Base-by-base conservation (phyloP, 306 rosid genomes). In the Acacia melanoxylon region DNA sequence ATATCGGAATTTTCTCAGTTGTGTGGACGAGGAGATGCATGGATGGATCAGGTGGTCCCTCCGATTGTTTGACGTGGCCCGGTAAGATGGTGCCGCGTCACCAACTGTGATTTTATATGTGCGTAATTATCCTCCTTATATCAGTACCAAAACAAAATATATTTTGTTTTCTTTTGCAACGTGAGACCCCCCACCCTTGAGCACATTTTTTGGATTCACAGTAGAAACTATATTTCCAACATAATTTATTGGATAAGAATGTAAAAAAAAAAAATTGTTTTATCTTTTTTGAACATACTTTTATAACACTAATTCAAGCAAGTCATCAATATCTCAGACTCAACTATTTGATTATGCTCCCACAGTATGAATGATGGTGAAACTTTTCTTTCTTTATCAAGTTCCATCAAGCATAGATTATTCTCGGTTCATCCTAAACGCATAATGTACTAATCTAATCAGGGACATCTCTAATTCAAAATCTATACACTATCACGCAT, bases 31-130 rank as follows among this genome's bases (percentile, higher is more conserved):
- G 69, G 68, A 52, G 77, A 29, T 20, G 41, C 22, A 73, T 29
- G 31, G 5, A 48, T 51, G 83, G 86, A 76, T 75, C 63, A 75
- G 80, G 82, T 5, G 44, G 77, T 58, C 29, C 41, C n/a, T 13
- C 4, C 19, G 0, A 12, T 10, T 8, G 73, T 40, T 10, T 13
- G 40, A 62, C 40, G 54, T 69, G 74, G 54, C 52, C 74, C 74
- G 42, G 22, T 69, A 10, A 10, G 2, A n/a, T n/a, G 29, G 29
- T 20, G 74, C 51, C 74, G 2, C 56, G 11, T 44, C 40, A 3
- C 22, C n/a, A 24, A 71, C n/a, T 14, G n/a, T 1, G 25, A 35
- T 67, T 13, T 24, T 22, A 52, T 24, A 10, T 59, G 1, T 10
- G 29, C 16, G 2, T 20, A 8, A 22, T 58, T 31, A 17, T 20